Conservation (phyloP, 805 yeast species). For the Cephaloascus albidus region DNA sequence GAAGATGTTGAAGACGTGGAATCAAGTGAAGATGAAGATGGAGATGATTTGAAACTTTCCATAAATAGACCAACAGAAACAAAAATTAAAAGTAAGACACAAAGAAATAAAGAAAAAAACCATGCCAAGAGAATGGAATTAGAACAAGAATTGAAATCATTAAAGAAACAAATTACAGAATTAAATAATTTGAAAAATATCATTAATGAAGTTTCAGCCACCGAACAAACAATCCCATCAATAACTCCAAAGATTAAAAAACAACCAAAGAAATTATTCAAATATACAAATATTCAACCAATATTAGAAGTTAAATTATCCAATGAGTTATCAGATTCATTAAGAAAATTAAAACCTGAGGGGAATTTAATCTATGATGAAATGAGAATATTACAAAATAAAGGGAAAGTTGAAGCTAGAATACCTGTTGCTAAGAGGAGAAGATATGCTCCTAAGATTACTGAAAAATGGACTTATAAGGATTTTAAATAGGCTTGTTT, state of each 20-base stretch:
- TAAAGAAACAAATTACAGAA: constrained; percentile 54
- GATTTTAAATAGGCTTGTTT: constrained; percentile 76
- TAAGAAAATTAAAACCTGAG: constrained; percentile 82
- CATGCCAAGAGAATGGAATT: constrained; percentile 51
- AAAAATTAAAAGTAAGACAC: constrained; percentile 68
- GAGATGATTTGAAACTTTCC: constrained; percentile 41
- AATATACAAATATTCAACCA: constrained; percentile 28
- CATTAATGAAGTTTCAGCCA: constrained; percentile 32
- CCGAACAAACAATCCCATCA: constrained; percentile 5
- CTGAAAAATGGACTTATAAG: constrained; percentile 91
- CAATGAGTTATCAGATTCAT: constrained; percentile 79
- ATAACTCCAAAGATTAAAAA: constrained; percentile 13
- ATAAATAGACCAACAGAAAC: constrained; percentile 59
- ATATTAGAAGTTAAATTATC: constrained; percentile 74
- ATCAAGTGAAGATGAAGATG: constrained; percentile 22
- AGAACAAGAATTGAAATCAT: constrained; percentile 44
- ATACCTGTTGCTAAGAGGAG: constrained; percentile 56
- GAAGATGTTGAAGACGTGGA: constrained; percentile 29
- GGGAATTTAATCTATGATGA: constrained; percentile 81
- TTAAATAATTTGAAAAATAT: constrained; percentile 42
- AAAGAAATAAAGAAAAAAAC: constrained; percentile 62
- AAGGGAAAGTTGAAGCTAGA: constrained; percentile 84
- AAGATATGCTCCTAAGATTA: constrained; percentile 62
- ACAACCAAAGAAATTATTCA: constrained; percentile 28
- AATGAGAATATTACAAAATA: constrained; percentile 70